phyloP scores from a whole-genome alignment of 2,329 filamentous ascomycete genomes.

The Fusarium humuli region DNA sequence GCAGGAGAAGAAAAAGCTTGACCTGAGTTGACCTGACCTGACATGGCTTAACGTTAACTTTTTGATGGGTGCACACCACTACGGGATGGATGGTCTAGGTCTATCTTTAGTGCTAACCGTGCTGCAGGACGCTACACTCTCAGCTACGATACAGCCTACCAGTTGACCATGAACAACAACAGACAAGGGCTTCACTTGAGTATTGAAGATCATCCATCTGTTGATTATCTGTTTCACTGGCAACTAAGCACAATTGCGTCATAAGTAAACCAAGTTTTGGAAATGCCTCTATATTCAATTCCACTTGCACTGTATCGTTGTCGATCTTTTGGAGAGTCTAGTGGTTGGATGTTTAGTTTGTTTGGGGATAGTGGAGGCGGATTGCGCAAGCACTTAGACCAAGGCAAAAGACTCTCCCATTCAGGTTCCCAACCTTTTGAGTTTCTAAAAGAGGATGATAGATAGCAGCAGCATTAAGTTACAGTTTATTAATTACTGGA shows the following conservation, averaged over 20 bases:
- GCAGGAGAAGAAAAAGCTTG: constrained; percentile 27
- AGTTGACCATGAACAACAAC: background rate
- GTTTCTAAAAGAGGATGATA: constrained; percentile 28
- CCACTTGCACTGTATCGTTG: constrained; percentile 17
- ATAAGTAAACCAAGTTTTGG: constrained; percentile 20
- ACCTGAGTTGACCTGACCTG: background rate
- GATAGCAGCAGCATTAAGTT: background rate
- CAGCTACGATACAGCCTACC: background rate
- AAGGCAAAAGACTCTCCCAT: constrained; percentile 13
- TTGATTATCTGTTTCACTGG: background rate
- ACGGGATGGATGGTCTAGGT: background rate
- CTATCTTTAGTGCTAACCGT: constrained; percentile 7
- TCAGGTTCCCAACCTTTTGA: background rate
- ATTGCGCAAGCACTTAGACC: constrained; percentile 35
- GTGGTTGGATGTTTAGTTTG: constrained; percentile 21
- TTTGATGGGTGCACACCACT: constrained; percentile 28
- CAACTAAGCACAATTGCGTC: constrained; percentile 26
- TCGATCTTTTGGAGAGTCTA: constrained; percentile 3
- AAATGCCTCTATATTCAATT: constrained; percentile 2
- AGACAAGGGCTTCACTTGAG: constrained; percentile 1
- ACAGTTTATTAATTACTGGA: constrained; percentile 6
- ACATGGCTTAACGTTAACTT: background rate
- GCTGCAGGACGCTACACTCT: background rate
- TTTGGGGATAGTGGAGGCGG: constrained; percentile 30
- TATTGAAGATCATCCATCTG: constrained; percentile 3